These are phyloP conservation scores for Pythium monospermum DNA, from an alignment of 352 stramenopile species.

Conservation along the genomic window DNA sequence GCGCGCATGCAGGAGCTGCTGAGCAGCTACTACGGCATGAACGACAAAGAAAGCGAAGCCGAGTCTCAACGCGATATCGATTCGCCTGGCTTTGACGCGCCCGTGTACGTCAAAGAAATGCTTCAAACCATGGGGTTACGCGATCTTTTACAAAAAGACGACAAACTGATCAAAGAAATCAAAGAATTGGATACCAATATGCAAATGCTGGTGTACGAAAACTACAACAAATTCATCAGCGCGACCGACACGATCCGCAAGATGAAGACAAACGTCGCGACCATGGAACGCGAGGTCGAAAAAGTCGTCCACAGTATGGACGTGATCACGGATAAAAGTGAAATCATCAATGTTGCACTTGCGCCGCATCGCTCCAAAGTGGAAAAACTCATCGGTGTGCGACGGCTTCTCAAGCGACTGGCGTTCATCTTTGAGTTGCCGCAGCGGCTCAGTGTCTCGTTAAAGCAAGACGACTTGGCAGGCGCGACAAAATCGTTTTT, in stretches of 20 bases:
- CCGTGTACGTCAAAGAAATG: slow-evolving; percentile 76
- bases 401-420: slow-evolving; percentile 93
- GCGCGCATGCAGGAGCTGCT: slow-evolving; percentile 86
- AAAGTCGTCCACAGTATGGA: slow-evolving; percentile 87
- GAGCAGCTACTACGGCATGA: slow-evolving; percentile 84
- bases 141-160: slow-evolving; percentile 66
- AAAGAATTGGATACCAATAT: slow-evolving; percentile 97
- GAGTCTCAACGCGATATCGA: slow-evolving; percentile 74
- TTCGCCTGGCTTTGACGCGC: slow-evolving; percentile 57
- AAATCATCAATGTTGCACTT: slow-evolving; percentile 86
- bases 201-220: slow-evolving; percentile 99
- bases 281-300: slow-evolving; percentile 87
- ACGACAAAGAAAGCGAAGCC: slow-evolving; percentile 65
- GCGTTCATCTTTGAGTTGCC: slow-evolving; percentile 98
- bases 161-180: slow-evolving; percentile 84
- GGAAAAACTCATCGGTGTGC: slow-evolving; percentile 96
- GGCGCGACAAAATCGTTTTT: slow-evolving; percentile 87
- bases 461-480: slow-evolving; percentile 86
- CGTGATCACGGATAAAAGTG: slow-evolving; percentile 79
- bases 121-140: slow-evolving; percentile 55
- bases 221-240: slow-evolving; percentile 99
- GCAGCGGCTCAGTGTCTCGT: slow-evolving; percentile 69
- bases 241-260: slow-evolving; percentile 98
- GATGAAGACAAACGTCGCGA: slow-evolving; percentile 92
- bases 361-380: slow-evolving; percentile 85